phyloP scores from a whole-genome alignment of 164 flowering plant species.

The Taxillus chinensis region DNA sequence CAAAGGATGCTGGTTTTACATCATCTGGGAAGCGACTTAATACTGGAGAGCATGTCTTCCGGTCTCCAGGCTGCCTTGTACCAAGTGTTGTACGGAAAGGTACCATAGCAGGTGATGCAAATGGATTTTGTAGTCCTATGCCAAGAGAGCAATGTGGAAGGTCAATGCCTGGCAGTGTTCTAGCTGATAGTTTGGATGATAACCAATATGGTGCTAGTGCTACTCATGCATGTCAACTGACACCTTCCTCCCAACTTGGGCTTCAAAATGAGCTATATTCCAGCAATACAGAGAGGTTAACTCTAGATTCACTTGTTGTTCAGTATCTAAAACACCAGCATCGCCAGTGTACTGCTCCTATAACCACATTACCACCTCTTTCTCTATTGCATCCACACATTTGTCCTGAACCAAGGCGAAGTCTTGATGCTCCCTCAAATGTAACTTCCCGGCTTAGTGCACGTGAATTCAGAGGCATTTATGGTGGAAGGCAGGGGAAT shows the following conservation, averaged over 20 bases:
- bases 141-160: slow-evolving; percentile 30
- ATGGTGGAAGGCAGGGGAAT: slow-evolving; percentile 72
- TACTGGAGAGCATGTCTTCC: slow-evolving; percentile 40
- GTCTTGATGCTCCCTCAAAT: slow-evolving; percentile 82
- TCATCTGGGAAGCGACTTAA: slow-evolving; percentile 50
- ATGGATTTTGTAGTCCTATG: slow-evolving; percentile 26
- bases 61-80: slow-evolving; percentile 46
- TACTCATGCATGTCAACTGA: slow-evolving; percentile 8
- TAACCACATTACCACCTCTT: slow-evolving; percentile 93
- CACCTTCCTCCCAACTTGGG: slow-evolving; percentile 25
- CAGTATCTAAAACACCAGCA: slow-evolving; percentile 96
- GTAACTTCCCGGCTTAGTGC: slow-evolving; percentile 68
- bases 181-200: slow-evolving; percentile 40
- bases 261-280: slow-evolving; percentile 40
- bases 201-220: slow-evolving; percentile 14
- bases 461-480: slow-evolving; percentile 55
- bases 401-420: slow-evolving; percentile 84
- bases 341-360: slow-evolving; percentile 97
- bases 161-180: slow-evolving; percentile 14
- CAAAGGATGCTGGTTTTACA: slow-evolving; percentile 35
- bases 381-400: slow-evolving; percentile 86
- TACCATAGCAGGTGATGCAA: slow-evolving; percentile 27
- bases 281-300: slow-evolving; percentile 52
- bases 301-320: slow-evolving; percentile 78
- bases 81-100: slow-evolving; percentile 37